Evolutionary conservation across 257 asterid genomes (phyloP), one percentile per base, ranked within the genome.

Genomic region (Solanum sitiens): DNA sequence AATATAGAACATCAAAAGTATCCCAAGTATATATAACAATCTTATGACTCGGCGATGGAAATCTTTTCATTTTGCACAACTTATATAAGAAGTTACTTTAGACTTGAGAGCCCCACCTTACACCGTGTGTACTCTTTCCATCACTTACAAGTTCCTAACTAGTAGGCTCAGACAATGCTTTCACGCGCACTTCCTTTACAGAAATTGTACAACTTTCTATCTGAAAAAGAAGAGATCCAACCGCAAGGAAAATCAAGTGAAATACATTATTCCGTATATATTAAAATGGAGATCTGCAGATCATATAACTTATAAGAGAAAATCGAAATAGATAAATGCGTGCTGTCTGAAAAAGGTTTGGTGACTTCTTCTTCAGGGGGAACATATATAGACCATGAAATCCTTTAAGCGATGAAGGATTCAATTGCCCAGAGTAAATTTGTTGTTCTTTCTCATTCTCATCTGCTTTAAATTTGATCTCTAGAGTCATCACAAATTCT

Each of bases 361-460:
- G 91, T 6, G 25, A 11, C 67, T 86, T 91, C 44, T 21, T 11
- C 86, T 86, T 82, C 88, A 93, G 65, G 3, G 90, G 89, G 74
- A 93, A 89, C 30, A 92, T 20, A 73, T 94, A 95, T 21, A 94
- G 42, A 68, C 98, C 97, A 59, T 88, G 88, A 59, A 90, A 71
- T 80, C 90, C 95, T 75, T 89, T 91, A 77, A 14, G 87, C 2
- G 91, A 63, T 18, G 91, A 84, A 32, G 92, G 91, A 30, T 79
- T 7, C 50, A 76, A 6, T 40, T 91, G 88, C 73, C 15, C 39
- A 33, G 95, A 88, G 91, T 61, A 91, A 71, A 90, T 20, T 86
- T 91, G 92, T 6, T 8, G 35, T 23, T 37, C 25, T 86, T 83
- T 56, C 12, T 8, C 32, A 83, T n/a, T 27, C 42, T 67, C 15